Evolutionary conservation across 805 yeast species (phyloP), one percentile per base, ranked within the genome.

Genomic region (Cyberlindnera amylophila): DNA sequence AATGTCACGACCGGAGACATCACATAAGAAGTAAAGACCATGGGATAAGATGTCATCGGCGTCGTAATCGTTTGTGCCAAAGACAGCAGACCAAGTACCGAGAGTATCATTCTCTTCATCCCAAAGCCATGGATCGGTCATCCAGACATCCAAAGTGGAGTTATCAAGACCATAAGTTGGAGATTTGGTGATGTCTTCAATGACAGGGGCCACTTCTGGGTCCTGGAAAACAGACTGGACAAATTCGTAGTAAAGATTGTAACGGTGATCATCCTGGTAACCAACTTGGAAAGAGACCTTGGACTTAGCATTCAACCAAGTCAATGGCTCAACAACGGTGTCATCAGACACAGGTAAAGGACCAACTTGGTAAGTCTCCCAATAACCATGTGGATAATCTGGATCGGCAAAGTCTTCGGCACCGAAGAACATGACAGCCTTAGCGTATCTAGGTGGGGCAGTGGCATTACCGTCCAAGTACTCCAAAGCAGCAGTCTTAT

Each of bases 401-500:
- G 46, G 54, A 11, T 36, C 41, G 3, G 48, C 46, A 30, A 36
- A 46, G 34, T 55, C 57, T 16, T 53, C 59, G 34, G 51, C 47
- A 46, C 59, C 59, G 27, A 55, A 50, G 44, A 53, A 55, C 13
- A 55, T n/a, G 6, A 42, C 43, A 6, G 57, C 56, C 23, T 41
- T 44, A 29, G 59, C 59, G 26, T 49, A 50, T 34, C 53, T 47
- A 8, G 39, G 52, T 26, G 61, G 62, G 13, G 41, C 36, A 3
- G 48, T 44, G 17, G 49, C 52, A 29, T 51, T 40, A 21, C 31
- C 28, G 36, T 57, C 61, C 44, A 58, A 42, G 42, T 47, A 55
- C 4, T 23, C 34, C 11, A 54, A 16, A 15, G 60, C 62, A 41
- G 49, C 60, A 3, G 62, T 52, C 41, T 58, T 57, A 50, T 57